Percentiles rank a stretch among this genome's conserved stretches.
Evolutionary conservation across 2,329 filamentous ascomycete genomes (phyloP).

Genomic region (Ophiostoma populinum): DNA sequence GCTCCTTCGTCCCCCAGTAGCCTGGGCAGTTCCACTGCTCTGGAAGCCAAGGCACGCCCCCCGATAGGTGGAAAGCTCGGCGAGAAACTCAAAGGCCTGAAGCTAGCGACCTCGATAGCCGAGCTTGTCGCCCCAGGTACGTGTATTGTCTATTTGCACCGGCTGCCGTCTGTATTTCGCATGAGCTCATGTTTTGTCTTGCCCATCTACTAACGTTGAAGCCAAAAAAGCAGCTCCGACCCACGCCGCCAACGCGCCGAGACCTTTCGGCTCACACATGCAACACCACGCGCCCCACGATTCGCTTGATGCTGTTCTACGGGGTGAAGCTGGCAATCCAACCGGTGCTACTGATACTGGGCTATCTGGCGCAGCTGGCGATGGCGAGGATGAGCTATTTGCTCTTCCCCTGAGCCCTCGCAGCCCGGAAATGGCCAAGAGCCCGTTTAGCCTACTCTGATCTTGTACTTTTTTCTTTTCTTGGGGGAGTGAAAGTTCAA

Average conservation of each 20-base stretch:
- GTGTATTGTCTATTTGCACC: too few species aligned
- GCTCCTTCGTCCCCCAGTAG: background rate
- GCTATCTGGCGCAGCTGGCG: slow-evolving; percentile 16
- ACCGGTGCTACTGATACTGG: background rate
- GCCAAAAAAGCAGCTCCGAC: too few species aligned
- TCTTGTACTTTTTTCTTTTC: background rate
- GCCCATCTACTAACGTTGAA: too few species aligned
- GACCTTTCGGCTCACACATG: background rate
- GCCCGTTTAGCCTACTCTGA: slow-evolving; percentile 50
- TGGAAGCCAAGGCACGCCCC: slow-evolving; percentile 37
- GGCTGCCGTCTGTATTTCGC: too few species aligned
- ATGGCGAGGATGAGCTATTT: slow-evolving; percentile 67
- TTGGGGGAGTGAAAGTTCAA: too few species aligned
- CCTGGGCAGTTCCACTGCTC: slow-evolving; percentile 21
- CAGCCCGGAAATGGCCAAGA: slow-evolving; percentile 70
- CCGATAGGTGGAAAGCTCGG: slow-evolving; percentile 51
- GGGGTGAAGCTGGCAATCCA: slow-evolving; percentile 4
- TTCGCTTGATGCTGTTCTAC: slow-evolving; percentile 25
- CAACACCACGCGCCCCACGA: background rate
- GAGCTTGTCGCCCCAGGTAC: slow-evolving; percentile 43
- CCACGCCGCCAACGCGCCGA: too few species aligned
- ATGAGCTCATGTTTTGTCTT: too few species aligned
- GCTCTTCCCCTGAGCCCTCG: slow-evolving; percentile 73
- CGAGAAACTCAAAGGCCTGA: slow-evolving; percentile 66
- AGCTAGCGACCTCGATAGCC: slow-evolving; percentile 53